These are phyloP conservation scores for Spiromastix sp. DNA, from an alignment of 2,329 filamentous ascomycete genomes.

Conservation along the genomic window DNA sequence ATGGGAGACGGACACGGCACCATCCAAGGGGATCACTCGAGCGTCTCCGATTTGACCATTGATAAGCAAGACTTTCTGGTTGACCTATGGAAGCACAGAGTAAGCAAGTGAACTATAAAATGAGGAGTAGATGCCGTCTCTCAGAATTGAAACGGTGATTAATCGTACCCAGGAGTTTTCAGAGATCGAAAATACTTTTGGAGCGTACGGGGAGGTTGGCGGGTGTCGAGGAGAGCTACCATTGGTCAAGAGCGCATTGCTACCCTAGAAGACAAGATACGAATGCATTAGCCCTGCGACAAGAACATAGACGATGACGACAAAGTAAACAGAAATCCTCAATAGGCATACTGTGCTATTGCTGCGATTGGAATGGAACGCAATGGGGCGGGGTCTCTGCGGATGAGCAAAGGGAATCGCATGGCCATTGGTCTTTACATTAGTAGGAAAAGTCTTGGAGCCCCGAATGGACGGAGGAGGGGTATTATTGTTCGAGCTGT, in stretches of 20 bases:
- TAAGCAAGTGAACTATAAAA: too few species aligned
- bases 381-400: conserved; percentile 36
- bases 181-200: conserved; percentile 64
- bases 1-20: conserved; percentile 66
- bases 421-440: conserved; percentile 42
- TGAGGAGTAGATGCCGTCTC: too few species aligned
- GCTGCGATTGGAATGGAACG: conserved; percentile 30
- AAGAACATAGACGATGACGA: too few species aligned
- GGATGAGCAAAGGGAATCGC: conserved; percentile 32
- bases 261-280: conserved; percentile 21
- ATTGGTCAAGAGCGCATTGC: conserved; percentile 24
- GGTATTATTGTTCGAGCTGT: conserved; percentile 55
- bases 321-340: conserved; percentile 1
- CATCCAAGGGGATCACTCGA: conserved; percentile 59
- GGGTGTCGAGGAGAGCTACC: conserved; percentile 39
- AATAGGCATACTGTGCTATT: conserved; percentile 29
- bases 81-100: conserved; percentile 48
- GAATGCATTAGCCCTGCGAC: too few species aligned
- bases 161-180: conserved; percentile 72
- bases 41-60: conserved; percentile 72
- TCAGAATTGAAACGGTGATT: too few species aligned
- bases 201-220: conserved; percentile 68
- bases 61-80: conserved; percentile 79
- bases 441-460: conserved; percentile 49
- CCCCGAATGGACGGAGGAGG: conserved; percentile 62